Conservation (phyloP, 1,139 yeast genomes). For the Suhomyces choctaworum region DNA sequence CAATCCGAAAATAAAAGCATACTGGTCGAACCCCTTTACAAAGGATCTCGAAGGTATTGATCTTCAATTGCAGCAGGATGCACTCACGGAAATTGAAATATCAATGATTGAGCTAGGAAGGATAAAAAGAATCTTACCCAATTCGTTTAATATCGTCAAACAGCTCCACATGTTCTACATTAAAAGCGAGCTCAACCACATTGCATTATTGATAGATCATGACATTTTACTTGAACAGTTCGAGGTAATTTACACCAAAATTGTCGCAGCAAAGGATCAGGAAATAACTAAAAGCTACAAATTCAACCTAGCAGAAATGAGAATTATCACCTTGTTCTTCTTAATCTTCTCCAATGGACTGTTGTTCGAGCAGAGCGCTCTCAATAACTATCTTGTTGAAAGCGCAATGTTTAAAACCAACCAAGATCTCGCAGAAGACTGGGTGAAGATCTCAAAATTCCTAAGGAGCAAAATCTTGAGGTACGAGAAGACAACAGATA, state of each 20-base stretch:
- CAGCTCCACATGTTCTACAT: constrained; percentile 10
- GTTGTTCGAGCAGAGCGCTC: constrained; percentile 16
- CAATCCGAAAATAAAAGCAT: background rate
- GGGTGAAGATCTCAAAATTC: constrained; percentile 28
- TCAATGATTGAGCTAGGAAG: constrained; percentile 14
- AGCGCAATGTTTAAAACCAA: constrained; percentile 12
- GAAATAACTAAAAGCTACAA: constrained; percentile 11
- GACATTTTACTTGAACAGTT: constrained; percentile 5
- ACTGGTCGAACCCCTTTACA: constrained; percentile 8
- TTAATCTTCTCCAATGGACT: constrained; percentile 27
- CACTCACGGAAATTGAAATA: constrained; percentile 9
- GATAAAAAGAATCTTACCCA: constrained; percentile 15
- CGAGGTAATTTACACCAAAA: constrained; percentile 9
- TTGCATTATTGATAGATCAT: constrained; percentile 10
- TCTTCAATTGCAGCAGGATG: constrained; percentile 10
- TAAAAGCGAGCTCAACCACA: constrained; percentile 11
- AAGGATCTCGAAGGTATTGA: constrained; percentile 1
- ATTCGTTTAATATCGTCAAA: constrained; percentile 9
- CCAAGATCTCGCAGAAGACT: constrained; percentile 20
- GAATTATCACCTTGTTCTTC: constrained; percentile 19
- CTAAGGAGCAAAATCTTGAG: constrained; percentile 22
- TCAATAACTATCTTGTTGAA: constrained; percentile 13
- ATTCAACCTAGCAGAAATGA: constrained; percentile 14
- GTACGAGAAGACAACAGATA: constrained; percentile 27
- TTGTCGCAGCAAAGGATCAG: constrained; percentile 10